These are phyloP conservation scores for Acephala macrosclerotiorum DNA, from an alignment of 2,329 filamentous ascomycete genomes.

Conservation along the genomic window DNA sequence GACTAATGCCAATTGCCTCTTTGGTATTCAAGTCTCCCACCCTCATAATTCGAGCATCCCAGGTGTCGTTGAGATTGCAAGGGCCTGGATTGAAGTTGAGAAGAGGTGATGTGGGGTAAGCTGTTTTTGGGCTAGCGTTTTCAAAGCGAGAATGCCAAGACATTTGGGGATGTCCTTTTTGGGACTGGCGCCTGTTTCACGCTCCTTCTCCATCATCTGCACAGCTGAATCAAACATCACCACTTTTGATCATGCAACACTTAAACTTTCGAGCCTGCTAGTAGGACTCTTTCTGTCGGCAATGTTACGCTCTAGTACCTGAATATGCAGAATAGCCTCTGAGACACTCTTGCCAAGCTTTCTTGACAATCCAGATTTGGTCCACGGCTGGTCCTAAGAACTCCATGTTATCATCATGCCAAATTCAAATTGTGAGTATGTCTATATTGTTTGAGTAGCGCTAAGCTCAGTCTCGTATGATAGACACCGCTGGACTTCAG, in stretches of 20 bases:
- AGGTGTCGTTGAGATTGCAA: neutral
- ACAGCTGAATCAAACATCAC: neutral
- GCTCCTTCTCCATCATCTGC: neutral
- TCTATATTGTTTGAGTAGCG: neutral
- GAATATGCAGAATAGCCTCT: no score
- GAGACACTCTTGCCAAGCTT: neutral
- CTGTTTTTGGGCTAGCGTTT: neutral
- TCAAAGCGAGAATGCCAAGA: constrained; percentile 1
- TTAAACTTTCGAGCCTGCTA: neutral
- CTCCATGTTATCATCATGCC: neutral
- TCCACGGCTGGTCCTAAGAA: neutral
- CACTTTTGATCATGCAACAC: neutral
- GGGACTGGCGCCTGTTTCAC: neutral
- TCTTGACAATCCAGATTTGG: neutral
- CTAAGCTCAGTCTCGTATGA: neutral
- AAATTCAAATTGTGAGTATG: neutral
- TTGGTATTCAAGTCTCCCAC: no score
- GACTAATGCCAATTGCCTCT: neutral
- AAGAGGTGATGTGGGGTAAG: neutral
- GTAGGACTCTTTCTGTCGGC: neutral
- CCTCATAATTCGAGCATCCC: no score
- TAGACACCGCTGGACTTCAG: neutral
- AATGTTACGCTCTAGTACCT: no score
- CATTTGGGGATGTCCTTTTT: neutral
- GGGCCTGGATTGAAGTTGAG: neutral